A percentile compares a stretch with the other conserved stretches of the same genome.
phyloP scores from a whole-genome alignment of 192 early-diverging fungal genomes.

The Ambispora gerdemannii region DNA sequence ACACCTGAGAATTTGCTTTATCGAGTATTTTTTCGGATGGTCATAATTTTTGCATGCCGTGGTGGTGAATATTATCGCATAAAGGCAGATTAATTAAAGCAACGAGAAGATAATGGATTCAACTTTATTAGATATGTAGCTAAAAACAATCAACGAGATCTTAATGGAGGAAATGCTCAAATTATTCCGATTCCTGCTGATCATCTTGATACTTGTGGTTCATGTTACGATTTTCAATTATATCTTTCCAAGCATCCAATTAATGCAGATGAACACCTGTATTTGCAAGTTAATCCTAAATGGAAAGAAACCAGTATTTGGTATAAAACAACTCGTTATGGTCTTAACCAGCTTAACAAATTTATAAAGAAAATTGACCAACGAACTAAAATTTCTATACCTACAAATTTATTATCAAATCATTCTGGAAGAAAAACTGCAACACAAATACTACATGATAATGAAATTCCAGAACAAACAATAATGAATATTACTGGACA shows the following conservation, averaged over 20 bases:
- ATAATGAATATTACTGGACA: conserved; percentile 3
- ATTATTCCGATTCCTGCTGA: conserved; percentile 3
- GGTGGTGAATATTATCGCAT: conserved; percentile 1
- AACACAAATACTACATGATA: not conserved
- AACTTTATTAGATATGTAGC: too few species aligned
- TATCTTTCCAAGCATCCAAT: conserved; percentile 3
- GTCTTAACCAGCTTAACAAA: not conserved
- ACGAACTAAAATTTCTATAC: not conserved
- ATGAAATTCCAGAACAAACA: conserved; percentile 10
- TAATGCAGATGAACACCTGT: not conserved
- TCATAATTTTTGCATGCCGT: not conserved
- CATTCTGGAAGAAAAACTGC: conserved; percentile 4
- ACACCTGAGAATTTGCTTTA: not conserved
- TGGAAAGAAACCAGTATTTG: not conserved
- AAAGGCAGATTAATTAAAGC: not conserved
- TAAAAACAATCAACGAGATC: not conserved
- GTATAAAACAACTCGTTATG: conserved; percentile 3
- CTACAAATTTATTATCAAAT: not conserved
- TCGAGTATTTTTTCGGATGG: not conserved
- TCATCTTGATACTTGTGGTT: not conserved
- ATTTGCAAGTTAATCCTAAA: not conserved
- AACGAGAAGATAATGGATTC: too few species aligned
- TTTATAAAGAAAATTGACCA: conserved; percentile 13
- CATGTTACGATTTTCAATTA: conserved; percentile 6
- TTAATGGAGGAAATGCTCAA: conserved; percentile 6